Evolutionary conservation across 805 yeast genomes (phyloP), one percentile per base, ranked within the genome.

Genomic region (Lipomyces lipofer): DNA sequence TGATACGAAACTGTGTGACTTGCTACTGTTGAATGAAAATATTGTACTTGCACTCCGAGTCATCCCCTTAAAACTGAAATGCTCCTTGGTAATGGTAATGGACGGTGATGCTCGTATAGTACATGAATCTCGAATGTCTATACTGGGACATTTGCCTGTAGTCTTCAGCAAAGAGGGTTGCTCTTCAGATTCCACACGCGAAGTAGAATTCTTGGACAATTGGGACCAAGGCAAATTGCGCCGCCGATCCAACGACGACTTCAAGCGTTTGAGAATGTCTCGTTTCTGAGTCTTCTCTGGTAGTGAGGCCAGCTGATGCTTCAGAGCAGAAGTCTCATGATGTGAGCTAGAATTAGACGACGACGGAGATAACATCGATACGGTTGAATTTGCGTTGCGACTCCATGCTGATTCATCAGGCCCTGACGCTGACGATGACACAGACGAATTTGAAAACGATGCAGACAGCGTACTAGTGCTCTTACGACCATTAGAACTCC

Each of bases 161-260:
- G n/a, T n/a, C n/a, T n/a, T n/a, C n/a, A n/a, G n/a, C n/a, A n/a
- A n/a, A n/a, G n/a, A n/a, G n/a, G n/a, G n/a, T n/a, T n/a, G n/a
- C n/a, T n/a, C n/a, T n/a, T n/a, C n/a, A n/a, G n/a, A n/a, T n/a
- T n/a, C n/a, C n/a, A n/a, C n/a, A n/a, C n/a, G 22, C 46, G 9
- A 13, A 15, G 46, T 5, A 8, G 7, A 10, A n/a, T 8, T 6
- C 42, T 27, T 42, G 30, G 6, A 21, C 9, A 28, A 42, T 8
- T 19, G 17, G 5, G 45, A 25, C 58, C 58, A 48, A 5, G 53
- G 58, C 40, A 53, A 27, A 17, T 49, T 44, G 10, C 51, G 50
- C 15, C 59, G 49, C 1, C 56, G 48, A 32, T 51, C 59, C 15
- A 55, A 30, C 6, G 57, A 35, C 17, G 30, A 42, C 39, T 36